Percentiles rank a stretch among this genome's conserved stretches.
phyloP scores from a whole-genome alignment of 768 basidiomycete species.

The Mycena leptocephala region DNA sequence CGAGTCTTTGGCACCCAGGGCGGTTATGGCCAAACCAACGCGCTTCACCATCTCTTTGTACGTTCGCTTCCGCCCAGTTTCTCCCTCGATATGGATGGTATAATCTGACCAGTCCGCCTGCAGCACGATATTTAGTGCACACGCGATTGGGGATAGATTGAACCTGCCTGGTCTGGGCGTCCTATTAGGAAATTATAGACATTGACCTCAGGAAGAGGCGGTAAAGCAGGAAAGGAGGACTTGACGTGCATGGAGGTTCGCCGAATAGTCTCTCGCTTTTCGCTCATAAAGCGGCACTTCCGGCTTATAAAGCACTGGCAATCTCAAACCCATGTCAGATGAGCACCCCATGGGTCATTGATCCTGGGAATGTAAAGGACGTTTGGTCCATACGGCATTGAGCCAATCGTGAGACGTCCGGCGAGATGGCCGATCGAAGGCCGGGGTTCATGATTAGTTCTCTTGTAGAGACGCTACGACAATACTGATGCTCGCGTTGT shows the following conservation, averaged over 20 bases:
- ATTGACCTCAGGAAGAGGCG: slow-evolving; percentile 66
- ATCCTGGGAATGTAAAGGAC: no score
- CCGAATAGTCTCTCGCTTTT: no score
- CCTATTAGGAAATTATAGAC: slow-evolving; percentile 69
- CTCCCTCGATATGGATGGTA: slow-evolving; percentile 69
- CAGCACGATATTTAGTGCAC: not conserved
- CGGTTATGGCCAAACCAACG: slow-evolving; percentile 73
- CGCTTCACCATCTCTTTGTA: slow-evolving; percentile 67
- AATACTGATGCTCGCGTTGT: no score
- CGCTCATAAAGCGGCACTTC: no score
- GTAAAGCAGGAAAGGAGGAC: slow-evolving; percentile 71
- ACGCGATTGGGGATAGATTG: not conserved
- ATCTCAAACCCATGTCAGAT: no score
- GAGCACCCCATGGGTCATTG: no score
- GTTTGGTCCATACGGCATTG: no score
- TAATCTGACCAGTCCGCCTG: slow-evolving; percentile 68
- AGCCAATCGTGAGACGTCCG: no score
- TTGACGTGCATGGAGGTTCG: slow-evolving; percentile 74
- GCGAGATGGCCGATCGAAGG: no score
- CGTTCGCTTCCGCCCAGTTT: slow-evolving; percentile 62
- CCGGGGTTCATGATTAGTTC: no score
- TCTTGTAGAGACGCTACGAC: no score
- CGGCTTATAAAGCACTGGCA: no score
- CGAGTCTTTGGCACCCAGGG: slow-evolving; percentile 59
- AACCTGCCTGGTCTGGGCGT: slow-evolving; percentile 62